Percentiles rank a stretch among this genome's conserved stretches.
Conservation (phyloP, 2,329 filamentous ascomycete species). For the Fusarium protoensiforme region DNA sequence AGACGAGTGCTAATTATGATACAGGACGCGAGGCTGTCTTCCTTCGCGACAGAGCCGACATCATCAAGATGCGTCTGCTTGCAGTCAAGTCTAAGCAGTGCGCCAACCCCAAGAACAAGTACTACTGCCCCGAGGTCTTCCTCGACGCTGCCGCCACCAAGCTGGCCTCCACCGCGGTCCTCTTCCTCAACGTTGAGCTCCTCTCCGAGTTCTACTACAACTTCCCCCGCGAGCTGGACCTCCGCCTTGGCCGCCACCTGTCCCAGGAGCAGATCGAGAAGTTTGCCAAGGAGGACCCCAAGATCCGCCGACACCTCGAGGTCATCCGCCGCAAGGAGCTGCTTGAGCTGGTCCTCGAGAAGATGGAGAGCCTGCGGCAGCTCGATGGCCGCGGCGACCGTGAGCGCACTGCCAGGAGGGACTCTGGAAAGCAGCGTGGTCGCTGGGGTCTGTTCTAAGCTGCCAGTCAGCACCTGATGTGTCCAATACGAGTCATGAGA, state of each 20-base stretch:
- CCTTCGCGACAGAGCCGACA: constrained; percentile 88
- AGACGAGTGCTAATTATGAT: constrained; percentile 39
- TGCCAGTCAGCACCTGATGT: not conserved
- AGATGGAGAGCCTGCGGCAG: constrained; percentile 91
- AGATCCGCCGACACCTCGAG: constrained; percentile 88
- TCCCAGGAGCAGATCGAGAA: constrained; percentile 83
- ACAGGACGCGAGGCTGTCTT: constrained; percentile 92
- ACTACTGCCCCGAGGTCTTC: constrained; percentile 96
- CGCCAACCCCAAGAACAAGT: constrained; percentile 85
- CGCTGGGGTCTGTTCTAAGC: constrained; percentile 62
- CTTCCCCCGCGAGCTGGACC: constrained; percentile 92
- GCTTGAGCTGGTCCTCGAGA: constrained; percentile 90
- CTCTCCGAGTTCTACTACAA: constrained; percentile 98
- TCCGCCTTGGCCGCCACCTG: constrained; percentile 84
- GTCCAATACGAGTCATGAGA: constrained; percentile 40
- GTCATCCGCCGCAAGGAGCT: constrained; percentile 93
- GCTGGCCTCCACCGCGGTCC: constrained; percentile 91
- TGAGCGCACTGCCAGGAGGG: constrained; percentile 53
- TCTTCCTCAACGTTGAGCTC: constrained; percentile 97
- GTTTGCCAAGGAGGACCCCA: constrained; percentile 93
- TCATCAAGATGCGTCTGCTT: constrained; percentile 88
- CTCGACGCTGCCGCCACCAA: constrained; percentile 97
- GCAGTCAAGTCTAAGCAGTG: constrained; percentile 95
- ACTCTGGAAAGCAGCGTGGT: constrained; percentile 54
- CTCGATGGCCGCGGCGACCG: constrained; percentile 82